Evolutionary conservation across 129 eudicot species (phyloP), one percentile per base, ranked within the genome.

Genomic region (Solidago caesia): DNA sequence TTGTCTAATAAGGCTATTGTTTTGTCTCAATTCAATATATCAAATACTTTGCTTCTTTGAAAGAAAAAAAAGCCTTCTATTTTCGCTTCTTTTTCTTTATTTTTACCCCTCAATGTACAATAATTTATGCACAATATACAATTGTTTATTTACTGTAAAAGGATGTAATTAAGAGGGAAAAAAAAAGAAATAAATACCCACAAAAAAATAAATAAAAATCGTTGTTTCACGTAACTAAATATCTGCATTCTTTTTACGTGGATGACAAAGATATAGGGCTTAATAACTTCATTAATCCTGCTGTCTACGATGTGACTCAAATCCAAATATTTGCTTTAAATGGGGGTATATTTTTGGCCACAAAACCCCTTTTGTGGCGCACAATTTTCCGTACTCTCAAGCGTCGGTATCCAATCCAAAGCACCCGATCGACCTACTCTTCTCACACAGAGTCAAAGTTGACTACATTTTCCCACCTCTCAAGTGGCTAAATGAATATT

Each of bases 281-380:
- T 72, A 57, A 2, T 6, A 44, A 44, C 25, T 60, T 64, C 21
- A 26, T 66, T 5, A 77, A 61, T 51, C 13, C 14, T 69, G 76
- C 60, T 69, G 64, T 47, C 81, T 3, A 69, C 29, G 62, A 77
- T 70, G 76, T 51, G 81, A 71, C 29, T 4, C 39, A 61, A 26
- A 70, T 11, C 52, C 73, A 53, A 33, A 48, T 11, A 16, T 52
- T 12, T 41, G 71, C 8, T 47, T 55, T 55, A 1, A 33, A 12
- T 51, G 43, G 72, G 67, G 43, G 56, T 42, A 74, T 21, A 61
- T 60, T 77, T 60, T 52, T 13, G 81, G 76, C 76, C 82, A 70
- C 82, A 70, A 77, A 62, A 61, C 46, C 71, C 67, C 70, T 64
- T 77, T 27, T 63, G 67, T 78, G 82, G 82, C 25, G 44, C 68